Percentiles rank a stretch among this genome's conserved stretches.
These are phyloP conservation scores for Gossypium raimondii DNA, from an alignment of 345 rosid species.

Conservation along the genomic window DNA sequence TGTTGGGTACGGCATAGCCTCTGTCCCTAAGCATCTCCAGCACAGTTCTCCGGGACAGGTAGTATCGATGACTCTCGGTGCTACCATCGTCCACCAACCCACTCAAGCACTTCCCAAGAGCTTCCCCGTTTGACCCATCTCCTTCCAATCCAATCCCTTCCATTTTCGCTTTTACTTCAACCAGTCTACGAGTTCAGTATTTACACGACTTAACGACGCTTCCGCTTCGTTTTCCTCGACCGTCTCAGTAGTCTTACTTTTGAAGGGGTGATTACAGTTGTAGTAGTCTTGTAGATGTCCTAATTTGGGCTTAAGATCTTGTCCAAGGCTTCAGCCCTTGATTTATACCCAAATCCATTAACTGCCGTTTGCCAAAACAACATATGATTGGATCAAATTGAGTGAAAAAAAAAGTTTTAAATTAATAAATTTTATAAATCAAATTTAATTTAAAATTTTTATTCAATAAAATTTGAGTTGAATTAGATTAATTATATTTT, in stretches of 20 bases:
- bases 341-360: no score
- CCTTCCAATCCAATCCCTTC: constrained; percentile 21
- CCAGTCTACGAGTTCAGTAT: not conserved
- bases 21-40: constrained; percentile 85
- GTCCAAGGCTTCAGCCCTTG: no score
- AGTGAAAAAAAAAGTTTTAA: no score
- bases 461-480: no score
- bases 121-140: constrained; percentile 19
- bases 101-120: constrained; percentile 39
- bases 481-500: no score
- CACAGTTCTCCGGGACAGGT: constrained; percentile 58
- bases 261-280: not conserved
- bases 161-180: constrained; percentile 9
- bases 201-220: not conserved
- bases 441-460: no score
- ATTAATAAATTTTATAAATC: no score
- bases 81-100: constrained; percentile 53
- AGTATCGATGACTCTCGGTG: constrained; percentile 67
- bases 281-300: not conserved
- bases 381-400: no score
- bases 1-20: constrained; percentile 55
- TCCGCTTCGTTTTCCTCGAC: not conserved
- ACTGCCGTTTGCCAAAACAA: no score
- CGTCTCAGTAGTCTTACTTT: not conserved
- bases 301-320: not conserved